Conservation (phyloP, 108 stramenopile genomes). For the Nitzschia sp. region DNA sequence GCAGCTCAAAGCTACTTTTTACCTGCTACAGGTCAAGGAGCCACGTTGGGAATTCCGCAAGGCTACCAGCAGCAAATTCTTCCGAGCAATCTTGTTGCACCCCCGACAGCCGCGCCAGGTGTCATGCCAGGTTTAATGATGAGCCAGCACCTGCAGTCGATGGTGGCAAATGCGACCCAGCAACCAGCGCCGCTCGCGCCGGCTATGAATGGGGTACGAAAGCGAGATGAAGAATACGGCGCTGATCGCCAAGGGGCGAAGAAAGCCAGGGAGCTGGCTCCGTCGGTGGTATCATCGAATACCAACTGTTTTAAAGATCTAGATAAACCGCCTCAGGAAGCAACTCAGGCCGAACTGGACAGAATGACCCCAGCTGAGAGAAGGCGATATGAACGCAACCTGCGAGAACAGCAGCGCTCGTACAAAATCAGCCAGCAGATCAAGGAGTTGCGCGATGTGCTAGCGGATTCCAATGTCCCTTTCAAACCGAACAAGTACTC, state of each 20-base stretch:
- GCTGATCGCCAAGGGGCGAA: not conserved
- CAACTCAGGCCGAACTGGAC: conserved; percentile 34
- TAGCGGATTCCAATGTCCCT: conserved; percentile 70
- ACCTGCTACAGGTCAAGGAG: not conserved
- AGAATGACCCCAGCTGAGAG: conserved; percentile 59
- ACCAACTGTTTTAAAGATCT: conserved; percentile 11
- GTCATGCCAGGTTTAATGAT: not conserved
- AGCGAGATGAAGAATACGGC: not conserved
- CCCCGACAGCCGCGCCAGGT: not conserved
- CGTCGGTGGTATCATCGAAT: conserved; percentile 16
- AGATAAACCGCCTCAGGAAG: conserved; percentile 15
- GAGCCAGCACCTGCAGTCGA: conserved; percentile 7
- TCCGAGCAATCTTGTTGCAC: not conserved
- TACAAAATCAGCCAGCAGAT: conserved; percentile 79
- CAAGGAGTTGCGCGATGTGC: conserved; percentile 70
- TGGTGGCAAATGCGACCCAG: not conserved
- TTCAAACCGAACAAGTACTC: conserved; percentile 87
- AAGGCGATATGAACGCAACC: conserved; percentile 78
- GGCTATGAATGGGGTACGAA: not conserved
- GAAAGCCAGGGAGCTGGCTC: not conserved
- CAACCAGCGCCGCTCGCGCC: not conserved
- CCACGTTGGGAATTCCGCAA: not conserved
- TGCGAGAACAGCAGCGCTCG: conserved; percentile 87
- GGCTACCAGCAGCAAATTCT: not conserved
- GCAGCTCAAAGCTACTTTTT: conserved; percentile 3